Evolutionary conservation across 805 yeast species (phyloP).

Genomic region (Tetrapisispora fleetii): DNA sequence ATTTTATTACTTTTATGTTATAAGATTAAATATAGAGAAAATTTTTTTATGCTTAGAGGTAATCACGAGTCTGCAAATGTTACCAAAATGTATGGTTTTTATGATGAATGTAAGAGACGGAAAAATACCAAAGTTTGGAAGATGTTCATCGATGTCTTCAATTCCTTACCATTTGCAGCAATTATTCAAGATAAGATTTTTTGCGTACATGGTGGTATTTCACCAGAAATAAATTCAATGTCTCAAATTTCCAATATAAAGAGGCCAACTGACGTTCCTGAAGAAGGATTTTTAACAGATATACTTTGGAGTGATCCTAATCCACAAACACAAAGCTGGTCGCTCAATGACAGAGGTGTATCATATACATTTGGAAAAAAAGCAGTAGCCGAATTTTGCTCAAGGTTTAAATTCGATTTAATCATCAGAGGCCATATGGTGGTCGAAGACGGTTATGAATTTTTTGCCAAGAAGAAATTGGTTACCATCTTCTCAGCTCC

Average conservation of each 20-base stretch:
- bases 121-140: conserved; percentile 90
- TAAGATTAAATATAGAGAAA: conserved; percentile 92
- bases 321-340: conserved; percentile 47
- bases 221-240: conserved; percentile 56
- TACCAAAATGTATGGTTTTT: conserved; percentile 92
- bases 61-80: conserved; percentile 97
- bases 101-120: conserved; percentile 94
- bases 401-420: conserved; percentile 58
- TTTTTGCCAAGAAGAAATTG: conserved; percentile 60
- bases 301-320: conserved; percentile 80
- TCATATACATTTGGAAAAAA: conserved; percentile 66
- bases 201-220: conserved; percentile 77
- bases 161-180: conserved; percentile 91
- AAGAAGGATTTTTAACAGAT: conserved; percentile 66
- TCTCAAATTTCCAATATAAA: conserved; percentile 56
- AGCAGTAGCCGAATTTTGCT: conserved; percentile 57
- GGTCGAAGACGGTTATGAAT: conserved; percentile 81
- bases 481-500: conserved; percentile 80
- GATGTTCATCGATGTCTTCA: conserved; percentile 85
- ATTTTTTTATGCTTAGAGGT: conserved; percentile 86
- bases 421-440: conserved; percentile 83
- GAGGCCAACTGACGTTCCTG: conserved; percentile 80
- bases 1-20: conserved; percentile 79
- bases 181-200: conserved; percentile 90
- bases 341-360: conserved; percentile 73